A percentile compares a stretch with the other conserved stretches of the same genome.
Conservation (phyloP, 805 yeast species). For the Saccharomycopsis javanensis region DNA sequence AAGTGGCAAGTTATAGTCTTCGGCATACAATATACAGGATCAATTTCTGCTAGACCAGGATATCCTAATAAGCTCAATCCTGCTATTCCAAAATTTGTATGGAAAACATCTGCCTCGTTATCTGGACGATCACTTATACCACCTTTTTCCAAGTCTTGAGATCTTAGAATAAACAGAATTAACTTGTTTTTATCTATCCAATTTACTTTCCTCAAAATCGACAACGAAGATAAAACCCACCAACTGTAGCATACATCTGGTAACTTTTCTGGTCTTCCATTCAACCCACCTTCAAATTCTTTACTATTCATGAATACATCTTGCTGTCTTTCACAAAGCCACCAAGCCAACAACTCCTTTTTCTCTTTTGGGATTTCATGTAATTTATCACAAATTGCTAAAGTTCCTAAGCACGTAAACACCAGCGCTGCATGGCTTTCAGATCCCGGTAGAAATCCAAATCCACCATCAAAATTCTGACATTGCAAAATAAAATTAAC, state of each 20-base stretch:
- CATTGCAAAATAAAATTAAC: conserved; percentile 57
- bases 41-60: conserved; percentile 42
- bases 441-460: conserved; percentile 88
- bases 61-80: conserved; percentile 73
- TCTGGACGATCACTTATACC: conserved; percentile 91
- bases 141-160: conserved; percentile 74
- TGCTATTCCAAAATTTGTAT: conserved; percentile 82
- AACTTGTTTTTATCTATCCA: conserved; percentile 70
- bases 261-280: conserved; percentile 91
- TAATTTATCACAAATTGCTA: conserved; percentile 56
- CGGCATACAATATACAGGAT: conserved; percentile 87
- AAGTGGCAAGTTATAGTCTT: conserved; percentile 27
- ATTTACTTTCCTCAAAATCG: conserved; percentile 52
- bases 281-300: conserved; percentile 68
- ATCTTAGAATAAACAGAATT: conserved; percentile 53
- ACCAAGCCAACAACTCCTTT: conserved; percentile 52
- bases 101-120: conserved; percentile 87
- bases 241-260: conserved; percentile 98
- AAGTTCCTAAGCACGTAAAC: conserved; percentile 74
- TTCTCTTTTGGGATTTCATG: conserved; percentile 33
- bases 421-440: conserved; percentile 93
- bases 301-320: conserved; percentile 25
- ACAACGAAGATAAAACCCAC: conserved; percentile 85
- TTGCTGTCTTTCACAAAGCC: conserved; percentile 89
- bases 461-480: conserved; percentile 91